Evolutionary conservation across 2,329 filamentous ascomycete species (phyloP), one percentile per base, ranked within the genome.

Genomic region (Cladobotryum mycophilum): DNA sequence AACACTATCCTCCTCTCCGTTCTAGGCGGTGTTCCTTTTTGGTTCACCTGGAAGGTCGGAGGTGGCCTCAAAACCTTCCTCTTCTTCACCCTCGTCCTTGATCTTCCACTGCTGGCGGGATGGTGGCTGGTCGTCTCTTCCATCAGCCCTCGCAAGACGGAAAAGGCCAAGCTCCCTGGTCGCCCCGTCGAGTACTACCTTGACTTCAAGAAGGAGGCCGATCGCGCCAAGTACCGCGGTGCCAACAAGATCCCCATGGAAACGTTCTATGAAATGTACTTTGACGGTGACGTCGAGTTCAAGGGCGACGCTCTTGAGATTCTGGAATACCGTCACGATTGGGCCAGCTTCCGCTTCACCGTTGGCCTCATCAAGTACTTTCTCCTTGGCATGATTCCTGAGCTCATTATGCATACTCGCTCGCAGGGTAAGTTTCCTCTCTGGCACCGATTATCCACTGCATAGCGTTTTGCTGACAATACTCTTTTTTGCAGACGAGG

Each of bases 241-340:
- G 79, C 79, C 69, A 87, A 80, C 73, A 91, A 87, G 75, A 89
- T 93, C 54, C 85, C 89, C 49, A 86, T 95, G 77, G 86, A 95
- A 76, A 95, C 89, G 20, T 97, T 97, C 78, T 85, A 95, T 67
- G 91, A 96, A 73, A 95, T 92, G 86, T 97, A 96, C 79, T 95
- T 97, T 71, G 86, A 93, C 65, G 89, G 89, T 53, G 84, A 95
- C 52, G 90, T 96, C 56, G 89, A 96, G 61, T 92, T 96, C 79
- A 97, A 96, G 70, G 91, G 90, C 52, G 93, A 97, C 71, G 82
- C 79, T 63, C 79, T 97, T 56, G 92, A 97, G 66, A 77, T 88
- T 44, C 74, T 97, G 70, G 93, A 97, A 73, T 93, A 93, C 76
- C 81, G 93, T 64, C 92, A 97, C 68, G 93, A 99, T 70, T 97